Evolutionary conservation across 371 early-diverging fungal genomes (phyloP), one percentile per base, ranked within the genome.

Genomic region (Mucor sp.): DNA sequence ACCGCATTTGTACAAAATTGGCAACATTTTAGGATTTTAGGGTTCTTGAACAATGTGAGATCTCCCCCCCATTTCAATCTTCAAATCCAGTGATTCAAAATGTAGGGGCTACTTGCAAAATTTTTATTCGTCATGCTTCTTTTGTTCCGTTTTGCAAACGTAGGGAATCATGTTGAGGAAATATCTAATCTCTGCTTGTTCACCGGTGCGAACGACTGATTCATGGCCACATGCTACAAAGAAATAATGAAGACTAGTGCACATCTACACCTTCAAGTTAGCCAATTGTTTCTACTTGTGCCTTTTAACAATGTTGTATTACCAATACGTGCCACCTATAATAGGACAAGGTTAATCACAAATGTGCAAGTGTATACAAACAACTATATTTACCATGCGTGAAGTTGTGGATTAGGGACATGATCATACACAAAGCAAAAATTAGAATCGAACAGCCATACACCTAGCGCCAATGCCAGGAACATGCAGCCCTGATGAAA

Each of bases 361-460:
- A 2, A 2, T 30, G 37, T 37, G 7, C 14, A 14, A 14, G 14
- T 37, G 37, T 37, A 30, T 37, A 37, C 37, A 37, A 4, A 12
- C 14, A 37, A 14, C 37, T 37, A 12, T 37, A 27, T 12, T 64
- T 65, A 65, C 63, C 69, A 72, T 48, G 69, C 72, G 33, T 72
- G 69, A 4, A 68, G 47, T 39, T 68, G 77, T 32, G 75, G 75
- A 33, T 77, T 80, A 37, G 71, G 75, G 28, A 58, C 28, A 77
- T 57, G n/a, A 62, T 77, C 62, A 62, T 70, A 80, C 32, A 80
- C 64, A 68, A 59, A 71, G 43, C 80, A 80, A 55, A 77, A 56
- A 55, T 77, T 80, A 17, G 74, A 69, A 57, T 81, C 82, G 63
- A 81, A 79, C 9, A 79, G 53, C 79, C 81, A 81, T 7, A 81